Base-by-base conservation (phyloP, 2,329 filamentous ascomycete species). In the Myriosclerotinia scirpicola region DNA sequence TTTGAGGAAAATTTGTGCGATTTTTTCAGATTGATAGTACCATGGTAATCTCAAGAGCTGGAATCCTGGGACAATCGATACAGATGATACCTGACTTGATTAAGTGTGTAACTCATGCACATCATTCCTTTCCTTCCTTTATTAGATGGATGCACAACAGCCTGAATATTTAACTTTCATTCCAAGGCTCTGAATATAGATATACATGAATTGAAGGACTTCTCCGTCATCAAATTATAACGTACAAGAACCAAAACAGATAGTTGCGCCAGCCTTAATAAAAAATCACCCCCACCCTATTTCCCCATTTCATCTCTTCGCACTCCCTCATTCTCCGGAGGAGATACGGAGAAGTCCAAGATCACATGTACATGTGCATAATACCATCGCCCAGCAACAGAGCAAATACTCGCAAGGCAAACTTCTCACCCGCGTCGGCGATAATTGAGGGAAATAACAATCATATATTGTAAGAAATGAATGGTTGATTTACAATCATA, bases 401-500 rank as follows among this genome's bases (percentile, higher is more conserved):
- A 38, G 40, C 17, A 61, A 22, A 50, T 50, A 11, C 2, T 22
- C 8, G 14, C 14, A 60, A 50, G 58, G 58, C 58, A 61, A 52
- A 38, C 20, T 48, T 14, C 44, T 61, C 34, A 50, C 58, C 40
- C n/a, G 56, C 14, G 20, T 61, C n/a, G 20, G 30, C 34, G 14
- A 61, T 50, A 22, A 38, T 14, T 22, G 44, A 40, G 30, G n/a
- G 8, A 6, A 26, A 20, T 0, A 40, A 26, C 3, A 7, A 60
- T 38, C 14, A 12, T 17, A 50, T 22, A 17, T 20, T 38, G n/a
- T 36, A 38, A 22, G 40, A 4, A 11, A 50, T 17, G n/a, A 12
- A 61, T 4, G 2, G n/a, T 38, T 50, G 44, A 50, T 50, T 61
- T 50, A 26, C 44, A 50, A 40, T 61, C 58, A 50, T 50, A 15